Base-by-base conservation (phyloP, 148 eudicot genomes). In the Spergularia marina region DNA sequence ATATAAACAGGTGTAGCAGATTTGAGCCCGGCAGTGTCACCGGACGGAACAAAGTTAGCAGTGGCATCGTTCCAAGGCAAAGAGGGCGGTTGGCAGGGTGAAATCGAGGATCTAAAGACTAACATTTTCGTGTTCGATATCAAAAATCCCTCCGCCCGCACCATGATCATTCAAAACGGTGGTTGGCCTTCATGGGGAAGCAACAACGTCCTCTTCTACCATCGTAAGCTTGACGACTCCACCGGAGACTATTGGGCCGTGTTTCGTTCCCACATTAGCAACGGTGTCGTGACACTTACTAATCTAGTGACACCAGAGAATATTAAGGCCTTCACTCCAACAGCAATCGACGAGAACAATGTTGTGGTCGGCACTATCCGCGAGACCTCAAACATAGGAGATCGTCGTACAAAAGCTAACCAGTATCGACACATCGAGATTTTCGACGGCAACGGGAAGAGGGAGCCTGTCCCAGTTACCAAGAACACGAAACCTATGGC, bases 161-260 rank as follows among this genome's bases (percentile, higher is more conserved):
- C 7, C 12, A n/a, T 77, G 68, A 39, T 77, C 21, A 51, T 77
- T 1, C 30, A 54, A 5, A 60, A 71, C 12, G 80, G 75, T 63
- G 80, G 80, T 51, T 78, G 80, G 80, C 80, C 80, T 2, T 61
- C 80, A 0, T 77, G 74, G 74, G 80, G 75, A 20, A 73, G 73
- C 10, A 61, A 78, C 10, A 51, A 73, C 23, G 60, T 73, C 68
- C 0, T 78, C 6, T 78, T 53, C 53, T 78, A 73, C 58, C 81
- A 78, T 23, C 73, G 81, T 4, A 72, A 65, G 36, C 57, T 64
- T 1, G 71, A 39, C 21, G 49, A 64, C 49, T 6, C 68, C 1
- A 36, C 68, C 4, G 68, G 49, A 0, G n/a, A 65, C 0, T 17
- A 73, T 0, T 78, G 81, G 81, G 77, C 73, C 36, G 81, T 78